A percentile compares a stretch with the other conserved stretches of the same genome.
phyloP scores from a whole-genome alignment of 495 filamentous ascomycete species.

The Clavariopsis aquatica region DNA sequence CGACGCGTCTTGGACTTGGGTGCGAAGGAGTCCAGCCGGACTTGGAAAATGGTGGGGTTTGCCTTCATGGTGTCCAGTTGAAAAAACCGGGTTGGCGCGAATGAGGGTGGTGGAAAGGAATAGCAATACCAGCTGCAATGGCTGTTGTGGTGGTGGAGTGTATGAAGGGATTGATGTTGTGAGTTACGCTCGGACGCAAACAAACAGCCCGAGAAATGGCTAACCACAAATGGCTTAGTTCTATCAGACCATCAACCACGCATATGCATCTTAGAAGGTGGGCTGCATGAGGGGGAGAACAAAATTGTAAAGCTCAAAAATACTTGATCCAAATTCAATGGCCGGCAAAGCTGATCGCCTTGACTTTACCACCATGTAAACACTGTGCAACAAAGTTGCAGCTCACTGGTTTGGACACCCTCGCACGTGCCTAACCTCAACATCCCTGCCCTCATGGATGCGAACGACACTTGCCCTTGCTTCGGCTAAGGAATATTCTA shows the following conservation, averaged over 20 bases:
- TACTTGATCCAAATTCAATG: too few relatives aligned
- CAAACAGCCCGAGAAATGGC: neutral
- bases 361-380: too few relatives aligned
- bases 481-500: slow-evolving; percentile 2
- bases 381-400: too few relatives aligned
- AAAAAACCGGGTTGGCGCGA: neutral
- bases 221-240: too few relatives aligned
- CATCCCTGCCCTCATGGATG: neutral
- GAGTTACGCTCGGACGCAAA: neutral
- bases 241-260: too few relatives aligned
- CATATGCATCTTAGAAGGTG: too few relatives aligned
- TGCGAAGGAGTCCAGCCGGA: slow-evolving; percentile 75
- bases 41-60: slow-evolving; percentile 51
- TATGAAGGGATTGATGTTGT: neutral
- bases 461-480: neutral
- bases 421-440: neutral
- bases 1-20: slow-evolving; percentile 57
- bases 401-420: neutral
- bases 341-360: too few relatives aligned
- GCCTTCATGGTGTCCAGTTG: slow-evolving; percentile 48
- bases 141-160: neutral
- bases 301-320: too few relatives aligned
- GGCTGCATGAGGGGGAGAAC: too few relatives aligned
- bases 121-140: neutral
- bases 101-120: slow-evolving; percentile 17